Base-by-base conservation (phyloP, 2,329 filamentous ascomycete species). In the Monosporascus sp. region DNA sequence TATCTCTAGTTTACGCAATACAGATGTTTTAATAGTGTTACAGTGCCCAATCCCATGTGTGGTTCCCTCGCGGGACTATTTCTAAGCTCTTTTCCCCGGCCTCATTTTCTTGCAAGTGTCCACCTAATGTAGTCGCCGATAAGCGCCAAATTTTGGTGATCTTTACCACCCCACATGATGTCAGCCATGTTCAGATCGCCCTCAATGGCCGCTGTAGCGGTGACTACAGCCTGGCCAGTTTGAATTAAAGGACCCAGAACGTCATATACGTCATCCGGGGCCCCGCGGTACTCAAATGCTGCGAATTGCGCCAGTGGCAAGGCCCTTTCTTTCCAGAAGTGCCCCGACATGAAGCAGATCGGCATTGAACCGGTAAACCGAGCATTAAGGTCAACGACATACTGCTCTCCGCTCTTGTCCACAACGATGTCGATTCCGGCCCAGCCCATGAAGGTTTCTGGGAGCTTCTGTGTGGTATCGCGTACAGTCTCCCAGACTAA, bases 281-380 rank as follows among this genome's bases (percentile, higher is more conserved):
- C 37, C 5, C 54, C 60, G 6, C 26, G 9, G 48, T 63, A 63
- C 15, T 53, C 56, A 9, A 63, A 57, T n/a, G 60, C 53, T 2
- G 58, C 54, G 35, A 63, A 62, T 20, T 63, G 58, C 5, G 60
- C 60, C 45, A 60, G 31, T 4, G 55, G 52, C 11, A 63, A 40
- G 7, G 51, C 49, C 18, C 59, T 55, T 8, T 52, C 46, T 46
- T 55, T 52, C 60, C 55, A 63, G 37, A 63, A 63, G 26, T 63
- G 60, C 6, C 55, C 53, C 2, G 58, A 54, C 59, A 62, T 59
- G 53, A 63, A 48, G 50, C 60, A 63, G 28, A 63, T 60, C 1
- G 60, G 59, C 60, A 63, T 63, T 7, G 60, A 63, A 44, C 60
- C 60, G 15, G 60, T 63, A 45, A 63, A 60, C 4, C 60, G 57